A percentile compares a stretch with the other conserved stretches of the same genome.
phyloP scores from a whole-genome alignment of 768 basidiomycete species.

The Lentinula sp. region DNA sequence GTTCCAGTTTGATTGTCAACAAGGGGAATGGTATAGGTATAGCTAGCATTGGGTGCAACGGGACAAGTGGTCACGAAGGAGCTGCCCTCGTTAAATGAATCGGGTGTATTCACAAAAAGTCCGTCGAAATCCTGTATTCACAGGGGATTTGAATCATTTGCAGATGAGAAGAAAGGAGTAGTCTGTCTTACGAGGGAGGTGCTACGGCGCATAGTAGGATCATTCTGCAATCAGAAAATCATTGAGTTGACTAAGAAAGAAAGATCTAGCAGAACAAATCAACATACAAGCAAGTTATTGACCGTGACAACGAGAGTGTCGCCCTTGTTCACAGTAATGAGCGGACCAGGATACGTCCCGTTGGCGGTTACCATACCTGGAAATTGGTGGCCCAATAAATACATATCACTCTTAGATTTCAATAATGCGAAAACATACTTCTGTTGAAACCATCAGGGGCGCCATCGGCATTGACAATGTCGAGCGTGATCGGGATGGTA shows the following conservation, averaged over 20 bases:
- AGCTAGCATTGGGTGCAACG: slow-evolving; percentile 26
- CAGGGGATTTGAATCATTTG: neutral
- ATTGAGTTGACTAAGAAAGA: neutral
- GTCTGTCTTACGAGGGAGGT: slow-evolving; percentile 12
- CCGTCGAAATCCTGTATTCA: slow-evolving; percentile 19
- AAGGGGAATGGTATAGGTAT: slow-evolving; percentile 28
- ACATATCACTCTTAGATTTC: neutral
- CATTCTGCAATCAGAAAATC: slow-evolving; percentile 13
- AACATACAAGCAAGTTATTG: slow-evolving; percentile 28
- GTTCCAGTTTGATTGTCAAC: slow-evolving; percentile 32
- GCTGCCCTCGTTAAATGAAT: slow-evolving; percentile 26
- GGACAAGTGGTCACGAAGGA: slow-evolving; percentile 39
- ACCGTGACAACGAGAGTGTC: slow-evolving; percentile 37
- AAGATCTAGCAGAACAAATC: neutral
- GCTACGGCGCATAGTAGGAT: slow-evolving; percentile 22
- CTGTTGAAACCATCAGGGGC: slow-evolving; percentile 36
- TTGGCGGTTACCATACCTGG: slow-evolving; percentile 17
- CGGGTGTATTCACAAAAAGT: slow-evolving; percentile 16
- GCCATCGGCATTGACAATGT: slow-evolving; percentile 30
- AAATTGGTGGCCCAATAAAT: neutral
- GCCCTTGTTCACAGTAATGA: slow-evolving; percentile 38
- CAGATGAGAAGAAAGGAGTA: neutral
- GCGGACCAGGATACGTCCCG: slow-evolving; percentile 36
- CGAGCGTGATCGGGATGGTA: slow-evolving; percentile 24
- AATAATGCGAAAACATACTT: slow-evolving; percentile 13